phyloP scores from a whole-genome alignment of 2,329 filamentous ascomycete species.

The Ascosphaera acerosa region DNA sequence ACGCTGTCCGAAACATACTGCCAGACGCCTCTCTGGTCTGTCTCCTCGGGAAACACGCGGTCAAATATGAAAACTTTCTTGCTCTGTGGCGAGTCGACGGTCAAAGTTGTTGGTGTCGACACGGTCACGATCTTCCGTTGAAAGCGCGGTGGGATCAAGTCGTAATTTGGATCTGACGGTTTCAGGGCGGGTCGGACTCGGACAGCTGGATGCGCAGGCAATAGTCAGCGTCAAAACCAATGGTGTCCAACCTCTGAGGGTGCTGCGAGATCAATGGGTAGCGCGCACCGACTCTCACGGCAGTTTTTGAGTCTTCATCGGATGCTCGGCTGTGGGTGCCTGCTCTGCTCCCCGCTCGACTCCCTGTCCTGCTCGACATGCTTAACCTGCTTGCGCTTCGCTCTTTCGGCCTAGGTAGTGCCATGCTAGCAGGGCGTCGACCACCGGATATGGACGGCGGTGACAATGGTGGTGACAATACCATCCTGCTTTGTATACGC shows the following conservation, averaged over 20 bases:
- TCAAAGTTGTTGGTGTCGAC: slow-evolving; percentile 57
- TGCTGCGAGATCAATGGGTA: no score
- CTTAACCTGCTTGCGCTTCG: slow-evolving; percentile 70
- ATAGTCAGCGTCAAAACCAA: no score
- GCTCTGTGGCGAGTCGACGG: slow-evolving; percentile 76
- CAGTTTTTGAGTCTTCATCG: slow-evolving; percentile 72
- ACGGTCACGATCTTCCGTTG: slow-evolving; percentile 82
- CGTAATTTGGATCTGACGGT: slow-evolving; percentile 67
- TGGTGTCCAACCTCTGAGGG: no score
- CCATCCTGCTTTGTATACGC: no score
- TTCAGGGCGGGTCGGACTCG: slow-evolving; percentile 73
- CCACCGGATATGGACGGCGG: no score
- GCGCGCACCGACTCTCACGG: slow-evolving; percentile 83
- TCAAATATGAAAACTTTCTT: slow-evolving; percentile 94
- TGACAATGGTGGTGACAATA: no score
- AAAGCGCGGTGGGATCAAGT: slow-evolving; percentile 87
- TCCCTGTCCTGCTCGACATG: slow-evolving; percentile 38
- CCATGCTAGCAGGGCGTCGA: no score
- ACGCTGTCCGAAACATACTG: slow-evolving; percentile 84
- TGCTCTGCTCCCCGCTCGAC: slow-evolving; percentile 38
- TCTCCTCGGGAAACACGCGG: slow-evolving; percentile 65
- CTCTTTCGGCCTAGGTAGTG: slow-evolving; percentile 30
- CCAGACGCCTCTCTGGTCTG: slow-evolving; percentile 75
- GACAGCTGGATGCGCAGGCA: slow-evolving; percentile 47
- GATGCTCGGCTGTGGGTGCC: slow-evolving; percentile 58